Percentiles rank a stretch among this genome's conserved stretches.
These are phyloP conservation scores for Pyronema domesticum DNA, from an alignment of 495 filamentous ascomycete species.

Conservation along the genomic window DNA sequence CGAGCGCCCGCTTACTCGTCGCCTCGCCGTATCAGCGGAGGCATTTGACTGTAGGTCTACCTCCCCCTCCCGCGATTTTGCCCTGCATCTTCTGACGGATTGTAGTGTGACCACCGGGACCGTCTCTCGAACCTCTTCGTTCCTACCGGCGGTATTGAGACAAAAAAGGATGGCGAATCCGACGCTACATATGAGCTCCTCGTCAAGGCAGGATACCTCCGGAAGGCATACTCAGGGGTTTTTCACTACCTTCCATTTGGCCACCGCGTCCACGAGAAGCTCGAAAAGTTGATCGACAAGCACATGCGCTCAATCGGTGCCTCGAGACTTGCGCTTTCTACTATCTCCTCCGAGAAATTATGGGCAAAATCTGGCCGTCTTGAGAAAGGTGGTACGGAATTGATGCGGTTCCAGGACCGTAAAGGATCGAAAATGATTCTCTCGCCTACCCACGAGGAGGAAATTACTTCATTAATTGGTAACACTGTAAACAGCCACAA, in stretches of 20 bases:
- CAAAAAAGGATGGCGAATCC: conserved; percentile 27
- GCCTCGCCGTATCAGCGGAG: conserved; percentile 8
- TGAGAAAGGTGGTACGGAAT: conserved; percentile 38
- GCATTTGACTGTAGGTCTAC: not conserved
- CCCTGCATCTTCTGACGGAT: not conserved
- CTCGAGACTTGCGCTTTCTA: conserved; percentile 73
- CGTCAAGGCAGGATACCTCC: conserved; percentile 59
- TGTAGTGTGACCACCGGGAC: conserved; percentile 37
- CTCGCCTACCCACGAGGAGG: conserved; percentile 90
- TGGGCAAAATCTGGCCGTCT: conserved; percentile 58
- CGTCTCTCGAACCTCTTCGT: conserved; percentile 61
- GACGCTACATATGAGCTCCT: conserved; percentile 58
- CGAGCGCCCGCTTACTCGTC: conserved; percentile 10
- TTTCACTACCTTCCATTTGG: conserved; percentile 92
- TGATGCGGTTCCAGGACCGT: conserved; percentile 67
- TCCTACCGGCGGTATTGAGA: conserved; percentile 54
- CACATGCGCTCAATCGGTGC: conserved; percentile 72
- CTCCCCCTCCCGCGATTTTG: not conserved
- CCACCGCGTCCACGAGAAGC: conserved; percentile 69
- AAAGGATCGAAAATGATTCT: conserved; percentile 59
- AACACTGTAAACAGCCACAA: conserved; percentile 66
- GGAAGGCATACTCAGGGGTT: conserved; percentile 70
- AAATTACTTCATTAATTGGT: conserved; percentile 68
- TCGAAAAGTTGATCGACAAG: conserved; percentile 70
- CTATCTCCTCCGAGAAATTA: conserved; percentile 65